phyloP scores from a whole-genome alignment of 2,329 filamentous ascomycete genomes.

The Phaeosphaeriaceae sp. region DNA sequence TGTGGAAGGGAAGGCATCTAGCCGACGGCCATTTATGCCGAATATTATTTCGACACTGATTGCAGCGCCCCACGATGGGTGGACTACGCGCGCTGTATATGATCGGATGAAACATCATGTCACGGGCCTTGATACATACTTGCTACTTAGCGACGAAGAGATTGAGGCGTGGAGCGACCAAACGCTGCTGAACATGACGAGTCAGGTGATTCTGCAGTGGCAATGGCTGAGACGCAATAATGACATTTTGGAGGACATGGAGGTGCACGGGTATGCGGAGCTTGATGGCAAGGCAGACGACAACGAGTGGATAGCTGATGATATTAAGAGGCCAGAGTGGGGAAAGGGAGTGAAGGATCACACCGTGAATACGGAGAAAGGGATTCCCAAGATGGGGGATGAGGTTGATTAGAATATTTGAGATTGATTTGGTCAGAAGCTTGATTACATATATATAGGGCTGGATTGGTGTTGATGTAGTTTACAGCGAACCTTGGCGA shows the following conservation, averaged over 20 bases:
- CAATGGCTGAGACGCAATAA: conserved; percentile 38
- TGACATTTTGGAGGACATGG: conserved; percentile 31
- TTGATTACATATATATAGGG: too few relatives aligned
- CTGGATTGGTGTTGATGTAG: too few relatives aligned
- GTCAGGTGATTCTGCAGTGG: conserved; percentile 30
- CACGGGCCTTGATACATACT: conserved; percentile 30
- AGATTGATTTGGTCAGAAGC: too few relatives aligned
- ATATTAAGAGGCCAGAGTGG: conserved; percentile 5
- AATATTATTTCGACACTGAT: conserved; percentile 36
- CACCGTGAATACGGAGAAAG: background rate
- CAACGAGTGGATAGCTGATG: conserved; percentile 35
- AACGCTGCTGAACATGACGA: conserved; percentile 12
- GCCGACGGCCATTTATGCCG: conserved; percentile 15
- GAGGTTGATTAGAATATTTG: background rate
- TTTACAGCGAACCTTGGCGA: conserved; percentile 46
- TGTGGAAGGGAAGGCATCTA: background rate
- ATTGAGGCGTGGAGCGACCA: conserved; percentile 20
- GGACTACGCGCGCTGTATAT: conserved; percentile 18
- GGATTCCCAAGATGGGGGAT: background rate
- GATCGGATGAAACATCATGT: conserved; percentile 40
- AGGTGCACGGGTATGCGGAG: conserved; percentile 29
- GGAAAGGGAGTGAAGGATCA: background rate
- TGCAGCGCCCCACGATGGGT: conserved; percentile 20
- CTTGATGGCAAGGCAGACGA: conserved; percentile 30
- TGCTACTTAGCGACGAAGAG: conserved; percentile 29